Percentiles rank a stretch among this genome's conserved stretches.
Conservation (phyloP, 2,329 filamentous ascomycete genomes). For the Aspergillus sp. region DNA sequence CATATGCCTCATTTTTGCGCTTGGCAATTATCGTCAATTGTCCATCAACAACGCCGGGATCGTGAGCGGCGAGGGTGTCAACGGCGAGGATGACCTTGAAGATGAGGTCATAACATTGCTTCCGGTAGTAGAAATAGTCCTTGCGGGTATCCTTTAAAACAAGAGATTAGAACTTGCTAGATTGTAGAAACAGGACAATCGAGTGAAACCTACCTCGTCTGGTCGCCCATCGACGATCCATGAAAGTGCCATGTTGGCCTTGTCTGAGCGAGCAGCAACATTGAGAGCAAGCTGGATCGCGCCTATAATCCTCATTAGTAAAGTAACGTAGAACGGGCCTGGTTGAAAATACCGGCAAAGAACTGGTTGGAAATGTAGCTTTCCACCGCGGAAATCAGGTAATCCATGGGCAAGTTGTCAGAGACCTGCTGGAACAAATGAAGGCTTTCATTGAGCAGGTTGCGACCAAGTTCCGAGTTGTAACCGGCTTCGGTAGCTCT, state of each 20-base stretch:
- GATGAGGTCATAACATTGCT: conserved; percentile 82
- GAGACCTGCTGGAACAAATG: conserved; percentile 88
- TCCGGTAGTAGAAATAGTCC: conserved; percentile 68
- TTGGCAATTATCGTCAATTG: conserved; percentile 73
- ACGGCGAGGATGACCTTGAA: conserved; percentile 78
- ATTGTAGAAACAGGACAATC: background rate
- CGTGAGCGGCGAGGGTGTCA: conserved; percentile 67
- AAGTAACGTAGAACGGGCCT: conserved; percentile 20
- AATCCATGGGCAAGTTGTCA: conserved; percentile 75
- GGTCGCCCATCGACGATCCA: conserved; percentile 87
- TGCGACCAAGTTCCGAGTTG: conserved; percentile 74
- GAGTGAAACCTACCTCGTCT: conserved; percentile 45
- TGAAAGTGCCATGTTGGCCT: conserved; percentile 77
- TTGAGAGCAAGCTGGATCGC: conserved; percentile 84
- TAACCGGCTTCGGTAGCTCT: conserved; percentile 76
- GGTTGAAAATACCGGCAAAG: conserved; percentile 64
- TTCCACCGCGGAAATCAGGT: conserved; percentile 73
- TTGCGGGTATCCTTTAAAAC: conserved; percentile 64
- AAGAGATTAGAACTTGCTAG: conserved; percentile 14
- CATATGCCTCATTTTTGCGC: conserved; percentile 84
- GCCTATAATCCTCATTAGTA: conserved; percentile 45
- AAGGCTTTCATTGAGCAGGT: conserved; percentile 83
- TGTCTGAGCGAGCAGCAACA: conserved; percentile 82
- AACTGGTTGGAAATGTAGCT: conserved; percentile 84
- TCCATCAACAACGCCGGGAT: conserved; percentile 76